These are phyloP conservation scores for Wickerhamomyces sydowiorum DNA, from an alignment of 805 yeast species.

Conservation along the genomic window DNA sequence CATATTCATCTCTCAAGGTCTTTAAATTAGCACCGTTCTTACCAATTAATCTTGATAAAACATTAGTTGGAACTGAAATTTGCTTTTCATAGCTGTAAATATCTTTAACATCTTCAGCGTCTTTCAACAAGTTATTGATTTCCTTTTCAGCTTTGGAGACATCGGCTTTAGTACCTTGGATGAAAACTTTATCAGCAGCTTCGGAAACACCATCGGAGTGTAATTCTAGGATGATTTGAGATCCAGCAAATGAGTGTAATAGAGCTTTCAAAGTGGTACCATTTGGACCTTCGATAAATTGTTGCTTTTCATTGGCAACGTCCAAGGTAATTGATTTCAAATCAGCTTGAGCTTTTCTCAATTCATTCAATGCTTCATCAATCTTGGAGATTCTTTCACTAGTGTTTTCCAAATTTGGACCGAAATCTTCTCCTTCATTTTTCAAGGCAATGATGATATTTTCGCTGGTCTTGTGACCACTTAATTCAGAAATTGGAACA, in stretches of 20 bases:
- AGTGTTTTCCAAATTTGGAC: conserved; percentile 60
- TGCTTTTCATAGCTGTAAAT: conserved; percentile 36
- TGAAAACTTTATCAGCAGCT: conserved; percentile 46
- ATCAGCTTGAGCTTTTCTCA: conserved; percentile 54
- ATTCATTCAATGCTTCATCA: conserved; percentile 44
- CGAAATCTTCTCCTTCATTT: conserved; percentile 57
- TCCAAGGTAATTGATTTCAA: conserved; percentile 45
- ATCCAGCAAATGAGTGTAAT: conserved; percentile 25
- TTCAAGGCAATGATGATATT: conserved; percentile 50
- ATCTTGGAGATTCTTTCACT: conserved; percentile 48
- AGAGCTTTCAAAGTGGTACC: conserved; percentile 47
- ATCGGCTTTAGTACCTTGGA: conserved; percentile 67
- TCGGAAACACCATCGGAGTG: conserved; percentile 30
- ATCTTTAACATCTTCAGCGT: conserved; percentile 45
- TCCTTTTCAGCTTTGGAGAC: conserved; percentile 50
- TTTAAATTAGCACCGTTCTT: conserved; percentile 75
- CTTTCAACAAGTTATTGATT: conserved; percentile 48
- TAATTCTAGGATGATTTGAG: conserved; percentile 39
- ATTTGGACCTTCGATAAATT: conserved; percentile 53
- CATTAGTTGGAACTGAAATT: conserved; percentile 57
- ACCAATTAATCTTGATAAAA: conserved; percentile 82
- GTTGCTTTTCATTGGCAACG: conserved; percentile 52
- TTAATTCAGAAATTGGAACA: conserved; percentile 50
- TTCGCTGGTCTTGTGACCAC: conserved; percentile 33
- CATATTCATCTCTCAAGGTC: conserved; percentile 64